Percentiles rank a stretch among this genome's conserved stretches.
Conservation (phyloP, 116 monocot genomes). For the Zostera marina region DNA sequence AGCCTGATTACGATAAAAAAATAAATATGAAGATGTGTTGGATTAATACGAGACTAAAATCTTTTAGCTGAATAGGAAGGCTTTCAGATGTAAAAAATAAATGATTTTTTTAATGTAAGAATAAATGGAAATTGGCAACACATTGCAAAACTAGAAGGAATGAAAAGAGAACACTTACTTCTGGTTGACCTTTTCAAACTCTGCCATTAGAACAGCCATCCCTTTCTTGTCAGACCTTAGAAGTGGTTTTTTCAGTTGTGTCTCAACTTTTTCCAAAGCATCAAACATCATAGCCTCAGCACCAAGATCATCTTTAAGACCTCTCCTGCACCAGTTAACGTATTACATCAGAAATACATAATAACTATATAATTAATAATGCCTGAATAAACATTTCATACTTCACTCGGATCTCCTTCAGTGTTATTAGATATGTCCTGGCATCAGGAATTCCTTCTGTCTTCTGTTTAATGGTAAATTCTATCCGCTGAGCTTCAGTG, state of each 20-base stretch:
- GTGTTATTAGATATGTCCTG: slow-evolving; percentile 62
- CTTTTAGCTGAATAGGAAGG: no score
- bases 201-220: slow-evolving; percentile 62
- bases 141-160: not conserved
- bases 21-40: not conserved
- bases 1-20: slow-evolving; percentile 31
- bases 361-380: not conserved
- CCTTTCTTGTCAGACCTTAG: slow-evolving; percentile 88
- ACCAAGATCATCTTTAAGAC: slow-evolving; percentile 70
- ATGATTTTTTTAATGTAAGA: no score
- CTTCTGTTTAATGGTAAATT: slow-evolving; percentile 48
- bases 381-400: slow-evolving; percentile 6
- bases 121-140: not conserved
- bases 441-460: slow-evolving; percentile 88
- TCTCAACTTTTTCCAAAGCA: slow-evolving; percentile 86
- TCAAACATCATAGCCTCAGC: slow-evolving; percentile 86
- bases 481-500: slow-evolving; percentile 61
- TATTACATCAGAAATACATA: not conserved
- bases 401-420: slow-evolving; percentile 84
- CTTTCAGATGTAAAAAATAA: no score
- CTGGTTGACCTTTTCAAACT: slow-evolving; percentile 80
- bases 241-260: slow-evolving; percentile 89
- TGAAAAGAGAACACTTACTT: slow-evolving; percentile 39
- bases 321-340: slow-evolving; percentile 35
- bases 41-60: not conserved